Conservation (phyloP, 1,139 yeast species). For the Yamadazyma aaseri region DNA sequence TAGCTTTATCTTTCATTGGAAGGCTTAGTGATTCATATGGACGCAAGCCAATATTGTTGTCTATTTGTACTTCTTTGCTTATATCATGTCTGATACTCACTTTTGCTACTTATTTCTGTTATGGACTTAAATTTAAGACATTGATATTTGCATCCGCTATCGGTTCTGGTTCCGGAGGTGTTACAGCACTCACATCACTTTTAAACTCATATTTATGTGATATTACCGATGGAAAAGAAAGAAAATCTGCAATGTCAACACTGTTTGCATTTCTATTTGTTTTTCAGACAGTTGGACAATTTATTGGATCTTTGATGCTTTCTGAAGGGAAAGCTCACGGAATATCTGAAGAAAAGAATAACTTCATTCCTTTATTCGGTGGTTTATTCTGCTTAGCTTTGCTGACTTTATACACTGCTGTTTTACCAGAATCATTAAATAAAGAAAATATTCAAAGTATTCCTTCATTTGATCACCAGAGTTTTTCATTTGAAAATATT, state of each 20-base stretch:
- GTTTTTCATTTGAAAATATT: no score
- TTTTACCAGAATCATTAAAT: conserved; percentile 9
- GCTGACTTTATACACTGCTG: neutral
- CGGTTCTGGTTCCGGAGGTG: conserved; percentile 5
- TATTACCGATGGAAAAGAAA: conserved; percentile 7
- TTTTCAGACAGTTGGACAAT: conserved; percentile 8
- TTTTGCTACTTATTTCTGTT: neutral
- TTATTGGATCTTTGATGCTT: conserved; percentile 6
- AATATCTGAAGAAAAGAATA: conserved; percentile 1
- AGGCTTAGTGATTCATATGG: conserved; percentile 63
- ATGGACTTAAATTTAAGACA: conserved; percentile 10
- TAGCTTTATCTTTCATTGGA: conserved; percentile 47
- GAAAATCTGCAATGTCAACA: conserved; percentile 8
- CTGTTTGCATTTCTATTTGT: conserved; percentile 8
- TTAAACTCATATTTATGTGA: conserved; percentile 12
- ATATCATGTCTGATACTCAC: neutral
- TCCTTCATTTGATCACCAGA: no score
- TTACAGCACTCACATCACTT: conserved; percentile 5
- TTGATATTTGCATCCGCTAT: conserved; percentile 3
- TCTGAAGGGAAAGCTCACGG: conserved; percentile 5
- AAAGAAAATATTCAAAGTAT: neutral
- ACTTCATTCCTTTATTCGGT: conserved; percentile 4
- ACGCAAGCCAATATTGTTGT: conserved; percentile 42
- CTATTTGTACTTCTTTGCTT: conserved; percentile 16
- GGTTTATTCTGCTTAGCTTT: neutral